phyloP scores from a whole-genome alignment of 1,284 basidiomycete genomes.

The Taiwanofungus camphoratus region DNA sequence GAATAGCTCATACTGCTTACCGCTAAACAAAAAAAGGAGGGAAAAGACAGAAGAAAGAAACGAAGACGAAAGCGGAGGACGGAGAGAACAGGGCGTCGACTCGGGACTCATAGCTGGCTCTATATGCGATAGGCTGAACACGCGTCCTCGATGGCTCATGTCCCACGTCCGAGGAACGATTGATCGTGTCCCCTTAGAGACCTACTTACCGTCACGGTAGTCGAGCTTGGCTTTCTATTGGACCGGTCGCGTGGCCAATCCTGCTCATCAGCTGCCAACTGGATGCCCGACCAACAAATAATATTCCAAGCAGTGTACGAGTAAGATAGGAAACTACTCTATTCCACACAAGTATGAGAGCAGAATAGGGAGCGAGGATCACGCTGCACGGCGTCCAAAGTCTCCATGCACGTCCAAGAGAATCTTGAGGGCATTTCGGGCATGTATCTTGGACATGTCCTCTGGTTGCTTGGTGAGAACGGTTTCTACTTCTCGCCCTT shows the following conservation, averaged over 20 bases:
- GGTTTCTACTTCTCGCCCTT: conserved; percentile 58
- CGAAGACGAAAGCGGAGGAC: conserved; percentile 31
- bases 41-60: conserved; percentile 30
- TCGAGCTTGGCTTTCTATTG: conserved; percentile 5
- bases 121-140: conserved; percentile 20
- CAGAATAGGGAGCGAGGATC: not conserved
- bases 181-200: conserved; percentile 33
- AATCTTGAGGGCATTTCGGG: conserved; percentile 90
- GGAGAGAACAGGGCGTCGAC: conserved; percentile 20
- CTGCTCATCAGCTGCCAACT: no score
- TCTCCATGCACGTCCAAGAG: conserved; percentile 80
- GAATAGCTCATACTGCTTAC: conserved; percentile 24
- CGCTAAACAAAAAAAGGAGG: conserved; percentile 38
- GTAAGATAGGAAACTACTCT: no score
- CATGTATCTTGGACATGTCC: conserved; percentile 83
- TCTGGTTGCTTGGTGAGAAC: conserved; percentile 67
- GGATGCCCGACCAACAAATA: no score
- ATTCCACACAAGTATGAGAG: conserved; percentile 1
- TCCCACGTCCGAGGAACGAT: conserved; percentile 21
- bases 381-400: conserved; percentile 38
- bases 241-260: conserved; percentile 2
- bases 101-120: conserved; percentile 12
- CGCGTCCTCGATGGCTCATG: conserved; percentile 19
- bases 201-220: conserved; percentile 6
- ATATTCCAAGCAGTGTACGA: no score